Percentiles rank a stretch among this genome's conserved stretches.
Conservation (phyloP, 1,284 basidiomycete genomes). For the Apiotrichum porosum region DNA sequence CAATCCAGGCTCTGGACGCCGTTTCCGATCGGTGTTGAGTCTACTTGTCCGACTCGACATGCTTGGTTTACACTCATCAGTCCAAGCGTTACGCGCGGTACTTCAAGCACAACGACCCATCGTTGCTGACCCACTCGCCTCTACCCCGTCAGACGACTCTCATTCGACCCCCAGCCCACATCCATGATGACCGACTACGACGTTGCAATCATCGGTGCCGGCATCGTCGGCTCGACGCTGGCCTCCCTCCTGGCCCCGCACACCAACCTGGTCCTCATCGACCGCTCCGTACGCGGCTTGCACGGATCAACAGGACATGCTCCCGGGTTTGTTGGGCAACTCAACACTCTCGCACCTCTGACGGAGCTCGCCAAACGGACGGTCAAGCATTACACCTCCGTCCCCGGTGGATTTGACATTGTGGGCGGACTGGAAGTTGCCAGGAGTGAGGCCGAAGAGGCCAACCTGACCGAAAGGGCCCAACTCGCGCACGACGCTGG, state of each 20-base stretch:
- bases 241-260: conserved; percentile 50
- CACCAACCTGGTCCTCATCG: conserved; percentile 52
- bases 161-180: too few species aligned
- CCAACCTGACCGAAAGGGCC: background rate
- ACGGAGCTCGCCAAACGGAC: conserved; percentile 24
- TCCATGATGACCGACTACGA: conserved; percentile 12
- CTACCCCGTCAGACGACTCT: too few species aligned
- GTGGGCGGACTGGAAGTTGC: conserved; percentile 24
- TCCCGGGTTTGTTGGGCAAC: conserved; percentile 28
- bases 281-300: conserved; percentile 17
- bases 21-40: too few species aligned
- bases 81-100: too few species aligned
- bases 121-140: too few species aligned
- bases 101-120: too few species aligned
- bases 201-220: conserved; percentile 25
- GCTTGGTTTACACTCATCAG: too few species aligned
- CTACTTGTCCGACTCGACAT: too few species aligned
- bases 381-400: conserved; percentile 14
- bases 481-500: conserved; percentile 7
- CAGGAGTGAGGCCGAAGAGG: background rate
- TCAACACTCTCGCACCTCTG: conserved; percentile 17
- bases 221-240: conserved; percentile 36
- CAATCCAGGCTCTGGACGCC: too few species aligned
- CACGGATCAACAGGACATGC: conserved; percentile 29
- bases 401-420: conserved; percentile 17